These are phyloP conservation scores for Sarcodon aspratus DNA, from an alignment of 768 basidiomycete species.

Conservation along the genomic window DNA sequence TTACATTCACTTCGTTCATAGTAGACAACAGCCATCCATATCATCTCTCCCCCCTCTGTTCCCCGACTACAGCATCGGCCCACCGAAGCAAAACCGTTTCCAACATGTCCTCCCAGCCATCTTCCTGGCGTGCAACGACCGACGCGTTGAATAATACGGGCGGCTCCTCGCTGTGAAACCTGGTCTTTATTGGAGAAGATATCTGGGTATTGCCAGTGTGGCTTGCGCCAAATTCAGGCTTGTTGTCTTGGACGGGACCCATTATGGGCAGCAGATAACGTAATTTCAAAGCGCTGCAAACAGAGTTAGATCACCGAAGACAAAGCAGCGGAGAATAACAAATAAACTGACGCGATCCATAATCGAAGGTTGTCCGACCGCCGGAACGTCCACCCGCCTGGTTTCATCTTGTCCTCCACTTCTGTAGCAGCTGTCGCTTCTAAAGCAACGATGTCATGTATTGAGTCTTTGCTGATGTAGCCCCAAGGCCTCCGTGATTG, in stretches of 20 bases:
- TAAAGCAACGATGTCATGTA: slow-evolving; percentile 70
- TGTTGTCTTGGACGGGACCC: slow-evolving; percentile 25
- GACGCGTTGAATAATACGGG: slow-evolving; percentile 62
- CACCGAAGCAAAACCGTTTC: slow-evolving; percentile 50
- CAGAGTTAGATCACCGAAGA: background rate
- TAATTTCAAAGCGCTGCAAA: slow-evolving; percentile 61
- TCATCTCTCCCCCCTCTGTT: slow-evolving; percentile 20
- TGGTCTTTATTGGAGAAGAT: slow-evolving; percentile 19
- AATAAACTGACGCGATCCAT: slow-evolving; percentile 65
- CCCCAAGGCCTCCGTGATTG: slow-evolving; percentile 82
- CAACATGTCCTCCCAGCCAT: slow-evolving; percentile 78
- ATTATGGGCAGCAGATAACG: slow-evolving; percentile 66
- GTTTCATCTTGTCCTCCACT: slow-evolving; percentile 30
- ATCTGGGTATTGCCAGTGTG: slow-evolving; percentile 15
- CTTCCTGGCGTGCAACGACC: slow-evolving; percentile 58
- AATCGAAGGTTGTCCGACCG: slow-evolving; percentile 77
- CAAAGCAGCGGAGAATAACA: background rate
- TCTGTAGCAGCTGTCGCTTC: slow-evolving; percentile 31
- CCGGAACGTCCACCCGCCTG: slow-evolving; percentile 71
- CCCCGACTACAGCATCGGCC: slow-evolving; percentile 58
- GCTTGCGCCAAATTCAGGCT: slow-evolving; percentile 1
- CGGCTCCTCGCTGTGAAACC: slow-evolving; percentile 31
- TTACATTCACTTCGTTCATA: background rate
- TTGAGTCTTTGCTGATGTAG: slow-evolving; percentile 62
- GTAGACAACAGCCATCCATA: background rate